Base-by-base conservation (phyloP, 1,284 basidiomycete genomes). In the Thecaphora frezii region DNA sequence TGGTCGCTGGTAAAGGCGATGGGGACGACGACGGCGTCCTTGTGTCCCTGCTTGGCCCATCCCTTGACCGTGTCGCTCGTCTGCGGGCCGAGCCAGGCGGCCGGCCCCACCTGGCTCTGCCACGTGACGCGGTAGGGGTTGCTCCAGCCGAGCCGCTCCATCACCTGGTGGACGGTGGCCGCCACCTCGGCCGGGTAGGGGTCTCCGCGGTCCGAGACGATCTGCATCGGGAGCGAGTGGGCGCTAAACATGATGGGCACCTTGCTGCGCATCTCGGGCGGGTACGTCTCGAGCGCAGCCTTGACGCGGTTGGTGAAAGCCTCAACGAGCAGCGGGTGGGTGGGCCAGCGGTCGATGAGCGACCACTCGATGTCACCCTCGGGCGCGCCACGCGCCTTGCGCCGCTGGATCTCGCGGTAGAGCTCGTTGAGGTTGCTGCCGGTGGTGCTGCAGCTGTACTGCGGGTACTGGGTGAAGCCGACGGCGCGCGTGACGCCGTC, bases 1-100 rank as follows among this genome's bases (percentile, higher is more conserved):
- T 98, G 96, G 81, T 99, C 96, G 78, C 89, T 92, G 19, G 96
- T 99, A 82, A 99, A 99, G 19, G 96, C 94, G 62, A 99, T 93
- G 1, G 96, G 96, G 1, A 99, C 87, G 30, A 96, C 83, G 48
- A 97, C 85, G n/a, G 87, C 87, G 66, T 86, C 87, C 81, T 94
- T 97, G 79, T 86, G 86, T 19, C 92, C 93, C 43, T 90, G 83
- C 63, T 91, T 87, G 38, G 91, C 91, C 48, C 96, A 85, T 14
- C 94, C 96, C 78, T 97, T 92, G 76, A 99, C 82, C 30, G 93
- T 89, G 53, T 92, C 91, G 36, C 85, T 84, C 0, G 96, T 99
- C 81, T 98, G 93, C 81, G 92, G 92, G 1, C 96, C 96, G 85
- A 98, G 91, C 96, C 96, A 98, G 24, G 93, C 91, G 37, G 89